phyloP scores from a whole-genome alignment of 495 filamentous ascomycete species.

The Trichoderma erinaceum region DNA sequence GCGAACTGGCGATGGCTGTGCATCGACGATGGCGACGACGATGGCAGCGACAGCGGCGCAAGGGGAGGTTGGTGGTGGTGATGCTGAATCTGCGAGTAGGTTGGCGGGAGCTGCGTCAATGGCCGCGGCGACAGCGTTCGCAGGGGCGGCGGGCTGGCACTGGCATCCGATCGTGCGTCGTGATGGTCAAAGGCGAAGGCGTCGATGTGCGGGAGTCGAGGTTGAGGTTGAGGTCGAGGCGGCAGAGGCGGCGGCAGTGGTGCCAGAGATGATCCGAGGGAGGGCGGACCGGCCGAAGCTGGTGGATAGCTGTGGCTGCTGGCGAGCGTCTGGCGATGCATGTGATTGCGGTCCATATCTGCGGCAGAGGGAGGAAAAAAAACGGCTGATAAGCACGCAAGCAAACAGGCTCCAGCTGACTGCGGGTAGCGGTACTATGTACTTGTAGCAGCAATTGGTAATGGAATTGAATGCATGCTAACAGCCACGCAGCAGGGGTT shows the following conservation, averaged over 20 bases:
- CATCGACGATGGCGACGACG: constrained; percentile 5
- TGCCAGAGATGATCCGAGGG: constrained; percentile 5
- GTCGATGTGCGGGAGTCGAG: not conserved
- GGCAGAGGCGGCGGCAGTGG: not conserved
- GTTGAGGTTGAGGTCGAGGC: not conserved
- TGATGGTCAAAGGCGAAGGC: not conserved
- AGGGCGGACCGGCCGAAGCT: constrained; percentile 7
- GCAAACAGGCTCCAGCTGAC: too few relatives aligned
- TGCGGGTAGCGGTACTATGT: too few relatives aligned
- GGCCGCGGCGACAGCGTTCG: not conserved
- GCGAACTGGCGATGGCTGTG: constrained; percentile 9
- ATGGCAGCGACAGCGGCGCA: not conserved
- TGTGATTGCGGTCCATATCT: not conserved
- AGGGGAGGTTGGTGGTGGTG: constrained; percentile 4
- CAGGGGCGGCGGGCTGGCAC: not conserved
- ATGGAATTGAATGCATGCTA: too few relatives aligned
- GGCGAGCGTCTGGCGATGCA: constrained; percentile 4
- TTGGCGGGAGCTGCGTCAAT: constrained; percentile 16
- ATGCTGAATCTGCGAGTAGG: not conserved
- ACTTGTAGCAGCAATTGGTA: too few relatives aligned
- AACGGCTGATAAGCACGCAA: constrained; percentile 6
- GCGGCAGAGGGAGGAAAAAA: not conserved
- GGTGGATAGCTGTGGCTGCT: not conserved
- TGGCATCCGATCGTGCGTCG: not conserved
- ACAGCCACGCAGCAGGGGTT: not conserved